A percentile compares a stretch with the other conserved stretches of the same genome.
Evolutionary conservation across 148 eudicot genomes (phyloP).

Genomic region (Nepenthes mirabilis): DNA sequence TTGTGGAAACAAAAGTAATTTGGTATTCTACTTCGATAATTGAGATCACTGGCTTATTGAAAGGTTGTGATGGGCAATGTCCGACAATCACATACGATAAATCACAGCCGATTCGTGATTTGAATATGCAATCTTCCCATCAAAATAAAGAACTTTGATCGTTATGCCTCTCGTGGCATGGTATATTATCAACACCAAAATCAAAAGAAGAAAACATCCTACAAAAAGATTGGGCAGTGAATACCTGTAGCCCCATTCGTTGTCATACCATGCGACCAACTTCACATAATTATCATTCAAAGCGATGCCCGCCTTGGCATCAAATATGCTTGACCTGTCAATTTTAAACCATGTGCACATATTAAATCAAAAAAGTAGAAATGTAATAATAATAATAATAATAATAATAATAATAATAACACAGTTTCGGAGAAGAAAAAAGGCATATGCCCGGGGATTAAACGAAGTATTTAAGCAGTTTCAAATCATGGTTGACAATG

Average conservation of each 20-base stretch:
- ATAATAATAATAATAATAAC: background rate
- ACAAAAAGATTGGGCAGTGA: background rate
- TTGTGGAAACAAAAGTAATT: too few relatives aligned
- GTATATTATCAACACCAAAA: too few relatives aligned
- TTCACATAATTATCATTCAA: slow-evolving; percentile 51
- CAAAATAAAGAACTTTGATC: too few relatives aligned
- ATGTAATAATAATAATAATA: background rate
- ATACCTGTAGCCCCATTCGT: slow-evolving; percentile 80
- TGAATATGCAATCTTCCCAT: too few relatives aligned
- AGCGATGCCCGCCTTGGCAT: slow-evolving; percentile 71
- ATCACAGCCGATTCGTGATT: background rate
- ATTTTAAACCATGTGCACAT: background rate
- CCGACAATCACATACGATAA: background rate
- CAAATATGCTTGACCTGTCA: slow-evolving; percentile 58
- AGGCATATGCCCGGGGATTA: background rate
- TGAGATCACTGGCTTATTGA: too few relatives aligned
- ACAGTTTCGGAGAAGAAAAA: background rate
- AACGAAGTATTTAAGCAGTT: too few relatives aligned
- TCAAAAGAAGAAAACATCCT: background rate
- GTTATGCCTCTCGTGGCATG: too few relatives aligned
- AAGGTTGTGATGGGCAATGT: too few relatives aligned
- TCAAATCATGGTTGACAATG: too few relatives aligned
- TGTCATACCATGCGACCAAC: slow-evolving; percentile 72
- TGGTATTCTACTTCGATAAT: too few relatives aligned
- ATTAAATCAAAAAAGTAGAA: background rate